phyloP scores from a whole-genome alignment of 768 basidiomycete genomes.

The Termitomyces sp. region DNA sequence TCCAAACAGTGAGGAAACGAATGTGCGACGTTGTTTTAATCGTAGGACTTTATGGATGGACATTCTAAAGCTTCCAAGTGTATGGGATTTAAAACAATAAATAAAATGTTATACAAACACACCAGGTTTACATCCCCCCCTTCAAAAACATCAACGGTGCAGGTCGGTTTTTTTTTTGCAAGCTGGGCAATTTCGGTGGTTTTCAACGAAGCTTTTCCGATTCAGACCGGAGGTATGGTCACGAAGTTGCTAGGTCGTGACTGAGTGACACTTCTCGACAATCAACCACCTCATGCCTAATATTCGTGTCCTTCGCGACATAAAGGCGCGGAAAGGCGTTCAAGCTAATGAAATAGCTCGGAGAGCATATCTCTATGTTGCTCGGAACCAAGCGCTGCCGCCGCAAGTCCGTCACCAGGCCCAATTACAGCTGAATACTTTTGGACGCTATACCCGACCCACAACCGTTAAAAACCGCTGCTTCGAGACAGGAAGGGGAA shows the following conservation, averaged over 20 bases:
- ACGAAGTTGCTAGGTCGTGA: constrained; percentile 15
- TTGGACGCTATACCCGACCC: constrained; percentile 78
- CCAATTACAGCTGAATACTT: constrained; percentile 87
- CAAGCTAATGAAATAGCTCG: constrained; percentile 74
- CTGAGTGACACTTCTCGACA: constrained; percentile 4
- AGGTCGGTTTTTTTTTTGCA: neutral
- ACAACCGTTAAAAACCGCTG: constrained; percentile 89
- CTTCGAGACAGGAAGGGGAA: constrained; percentile 74
- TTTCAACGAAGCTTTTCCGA: constrained; percentile 17
- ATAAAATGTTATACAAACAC: constrained; percentile 11
- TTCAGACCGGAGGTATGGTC: constrained; percentile 32
- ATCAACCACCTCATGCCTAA: constrained; percentile 30
- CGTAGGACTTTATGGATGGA: constrained; percentile 51
- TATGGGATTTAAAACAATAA: neutral
- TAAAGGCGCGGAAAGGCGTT: constrained; percentile 71
- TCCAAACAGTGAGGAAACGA: constrained; percentile 76
- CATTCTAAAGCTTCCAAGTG: constrained; percentile 40
- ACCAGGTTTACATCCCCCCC: constrained; percentile 19
- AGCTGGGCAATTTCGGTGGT: neutral
- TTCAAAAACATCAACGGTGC: neutral
- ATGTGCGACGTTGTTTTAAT: constrained; percentile 61
- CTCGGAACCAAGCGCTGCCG: constrained; percentile 86
- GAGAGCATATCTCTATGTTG: constrained; percentile 89
- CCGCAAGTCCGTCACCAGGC: constrained; percentile 89
- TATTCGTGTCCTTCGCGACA: constrained; percentile 63